Evolutionary conservation across 2,329 filamentous ascomycete species (phyloP).

Genomic region (Ploettnerulaceae sp.): DNA sequence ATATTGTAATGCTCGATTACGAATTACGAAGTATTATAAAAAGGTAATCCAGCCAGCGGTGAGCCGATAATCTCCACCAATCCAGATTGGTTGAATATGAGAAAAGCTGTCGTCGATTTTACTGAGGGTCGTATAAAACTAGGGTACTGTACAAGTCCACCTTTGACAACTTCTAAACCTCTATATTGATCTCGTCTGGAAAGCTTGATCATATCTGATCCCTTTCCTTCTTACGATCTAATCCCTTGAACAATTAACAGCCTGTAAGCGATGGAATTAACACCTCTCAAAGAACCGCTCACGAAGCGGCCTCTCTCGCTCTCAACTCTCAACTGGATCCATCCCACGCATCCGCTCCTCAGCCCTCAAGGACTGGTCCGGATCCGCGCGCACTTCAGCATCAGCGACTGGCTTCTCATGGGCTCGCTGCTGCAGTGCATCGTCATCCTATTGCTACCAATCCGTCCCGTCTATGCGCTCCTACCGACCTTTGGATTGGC

Average conservation of each 20-base stretch:
- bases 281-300: not conserved
- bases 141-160: too few species aligned
- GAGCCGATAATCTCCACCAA: too few species aligned
- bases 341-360: conserved; percentile 8
- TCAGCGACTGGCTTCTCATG: conserved; percentile 15
- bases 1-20: too few species aligned
- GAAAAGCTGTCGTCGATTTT: too few species aligned
- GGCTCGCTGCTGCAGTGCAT: conserved; percentile 11
- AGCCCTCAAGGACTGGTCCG: conserved; percentile 10
- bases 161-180: too few species aligned
- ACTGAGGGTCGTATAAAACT: too few species aligned
- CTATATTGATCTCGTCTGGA: not conserved
- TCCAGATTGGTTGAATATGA: too few species aligned
- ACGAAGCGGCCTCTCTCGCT: conserved; percentile 7
- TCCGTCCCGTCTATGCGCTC: not conserved
- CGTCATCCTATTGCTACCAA: conserved; percentile 6
- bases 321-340: conserved; percentile 10
- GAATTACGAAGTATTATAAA: too few species aligned
- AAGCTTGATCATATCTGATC: not conserved
- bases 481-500: conserved; percentile 12
- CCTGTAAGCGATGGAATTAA: conserved; percentile 8
- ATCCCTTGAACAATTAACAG: not conserved
- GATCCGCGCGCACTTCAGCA: conserved; percentile 11
- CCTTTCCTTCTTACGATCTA: not conserved
- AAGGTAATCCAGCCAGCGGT: too few species aligned